Conservation (phyloP, 371 early-diverging fungal genomes). For the Mucor circinelloides region DNA sequence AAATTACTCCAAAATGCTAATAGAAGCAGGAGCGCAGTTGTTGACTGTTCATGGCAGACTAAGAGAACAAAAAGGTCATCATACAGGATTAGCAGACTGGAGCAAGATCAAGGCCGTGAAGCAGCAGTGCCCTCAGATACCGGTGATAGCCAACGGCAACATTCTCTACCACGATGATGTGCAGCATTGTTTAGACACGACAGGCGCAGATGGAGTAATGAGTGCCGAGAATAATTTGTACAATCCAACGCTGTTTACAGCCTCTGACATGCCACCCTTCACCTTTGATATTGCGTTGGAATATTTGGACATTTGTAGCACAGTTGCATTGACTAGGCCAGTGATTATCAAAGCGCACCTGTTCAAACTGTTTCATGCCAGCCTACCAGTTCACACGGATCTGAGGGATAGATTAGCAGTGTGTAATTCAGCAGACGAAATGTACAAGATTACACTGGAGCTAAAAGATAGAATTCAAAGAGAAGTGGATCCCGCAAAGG, state of each 20-base stretch:
- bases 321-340: conserved; percentile 46
- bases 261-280: conserved; percentile 31
- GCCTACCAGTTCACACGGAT: conserved; percentile 70
- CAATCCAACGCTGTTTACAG: conserved; percentile 86
- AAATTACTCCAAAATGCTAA: conserved; percentile 93
- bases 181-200: conserved; percentile 76
- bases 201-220: conserved; percentile 95
- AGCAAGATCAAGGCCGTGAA: conserved; percentile 86
- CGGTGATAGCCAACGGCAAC: conserved; percentile 97
- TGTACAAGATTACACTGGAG: conserved; percentile 46
- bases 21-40: conserved; percentile 85
- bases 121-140: conserved; percentile 54
- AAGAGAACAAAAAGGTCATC: conserved; percentile 93
- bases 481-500: conserved; percentile 15
- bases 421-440: conserved; percentile 37
- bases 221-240: conserved; percentile 85
- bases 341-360: conserved; percentile 75
- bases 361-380: conserved; percentile 83
- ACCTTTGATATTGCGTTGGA: conserved; percentile 77
- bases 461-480: conserved; percentile 19
- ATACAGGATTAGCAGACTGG: conserved; percentile 97
- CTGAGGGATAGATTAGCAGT: conserved; percentile 64
- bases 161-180: conserved; percentile 88
- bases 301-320: conserved; percentile 75
- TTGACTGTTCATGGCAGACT: conserved; percentile 94